These are phyloP conservation scores for Torulaspora indica DNA, from an alignment of 805 yeast species.

Conservation along the genomic window DNA sequence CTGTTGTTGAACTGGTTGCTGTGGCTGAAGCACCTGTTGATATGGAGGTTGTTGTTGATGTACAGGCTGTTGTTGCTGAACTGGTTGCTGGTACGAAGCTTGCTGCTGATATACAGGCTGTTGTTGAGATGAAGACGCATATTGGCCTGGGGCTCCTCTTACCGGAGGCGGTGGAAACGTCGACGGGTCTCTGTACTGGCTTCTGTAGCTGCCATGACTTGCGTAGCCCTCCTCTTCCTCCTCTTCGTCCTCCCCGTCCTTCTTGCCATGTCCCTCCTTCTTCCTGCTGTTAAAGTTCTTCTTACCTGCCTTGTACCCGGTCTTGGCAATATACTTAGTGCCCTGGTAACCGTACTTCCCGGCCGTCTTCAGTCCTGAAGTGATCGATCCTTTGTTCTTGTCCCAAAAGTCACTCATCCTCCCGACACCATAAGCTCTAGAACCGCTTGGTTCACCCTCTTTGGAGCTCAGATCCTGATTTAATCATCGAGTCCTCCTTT, in stretches of 20 bases:
- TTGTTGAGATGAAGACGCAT: too few species aligned
- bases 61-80: slow-evolving; percentile 8
- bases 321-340: slow-evolving; percentile 39
- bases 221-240: slow-evolving; percentile 22
- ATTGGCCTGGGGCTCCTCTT: slow-evolving; percentile 3
- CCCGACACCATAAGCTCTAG: background rate
- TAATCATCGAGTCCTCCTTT: slow-evolving; percentile 2
- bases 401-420: slow-evolving; percentile 39
- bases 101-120: slow-evolving; percentile 11
- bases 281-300: slow-evolving; percentile 29
- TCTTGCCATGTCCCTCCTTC: slow-evolving; percentile 10
- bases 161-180: slow-evolving; percentile 39
- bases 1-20: background rate
- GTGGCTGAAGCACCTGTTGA: slow-evolving; percentile 3
- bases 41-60: slow-evolving; percentile 4
- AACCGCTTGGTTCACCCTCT: background rate
- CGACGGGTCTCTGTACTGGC: slow-evolving; percentile 11
- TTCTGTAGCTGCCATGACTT: background rate
- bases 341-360: slow-evolving; percentile 39
- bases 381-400: slow-evolving; percentile 39
- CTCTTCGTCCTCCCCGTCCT: slow-evolving; percentile 8
- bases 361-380: slow-evolving; percentile 36
- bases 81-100: slow-evolving; percentile 6
- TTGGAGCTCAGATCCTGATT: slow-evolving; percentile 3
- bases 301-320: slow-evolving; percentile 41